phyloP scores from a whole-genome alignment of 2,329 filamentous ascomycete genomes.

The Tolypocladium tundrense region DNA sequence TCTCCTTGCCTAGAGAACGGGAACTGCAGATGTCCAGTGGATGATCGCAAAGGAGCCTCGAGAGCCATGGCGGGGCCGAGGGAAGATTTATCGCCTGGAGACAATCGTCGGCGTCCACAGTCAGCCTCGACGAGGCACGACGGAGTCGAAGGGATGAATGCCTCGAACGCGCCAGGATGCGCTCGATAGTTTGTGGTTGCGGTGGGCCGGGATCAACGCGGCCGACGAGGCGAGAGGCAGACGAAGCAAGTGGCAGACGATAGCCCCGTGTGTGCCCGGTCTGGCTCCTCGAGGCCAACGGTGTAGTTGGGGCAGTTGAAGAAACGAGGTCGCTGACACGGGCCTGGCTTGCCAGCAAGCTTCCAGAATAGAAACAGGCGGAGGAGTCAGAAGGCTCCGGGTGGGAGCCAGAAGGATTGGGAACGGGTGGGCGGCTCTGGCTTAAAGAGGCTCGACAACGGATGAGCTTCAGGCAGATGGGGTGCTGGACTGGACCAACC shows the following conservation, averaged over 20 bases:
- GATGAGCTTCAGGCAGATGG: slow-evolving; percentile 11
- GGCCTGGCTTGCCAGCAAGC: slow-evolving; percentile 12
- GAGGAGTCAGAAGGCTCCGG: slow-evolving; percentile 7
- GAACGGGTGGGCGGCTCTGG: slow-evolving; percentile 18
- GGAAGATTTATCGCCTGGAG: neutral
- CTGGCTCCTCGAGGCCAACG: neutral
- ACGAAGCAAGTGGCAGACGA: neutral
- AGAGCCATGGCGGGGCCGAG: slow-evolving; percentile 20
- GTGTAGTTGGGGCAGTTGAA: slow-evolving; percentile 5
- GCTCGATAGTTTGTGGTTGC: slow-evolving; percentile 1
- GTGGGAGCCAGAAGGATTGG: slow-evolving; percentile 7
- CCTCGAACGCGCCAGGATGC: slow-evolving; percentile 11
- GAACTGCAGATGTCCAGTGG: slow-evolving; percentile 38
- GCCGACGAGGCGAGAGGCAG: neutral
- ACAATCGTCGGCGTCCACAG: neutral
- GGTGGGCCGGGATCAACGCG: slow-evolving; percentile 1
- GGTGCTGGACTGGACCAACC: slow-evolving; percentile 4
- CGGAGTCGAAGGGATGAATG: slow-evolving; percentile 8
- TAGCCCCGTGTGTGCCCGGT: neutral
- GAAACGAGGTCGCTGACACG: slow-evolving; percentile 9
- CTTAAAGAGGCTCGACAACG: slow-evolving; percentile 19
- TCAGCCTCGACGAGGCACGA: neutral
- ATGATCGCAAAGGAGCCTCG: slow-evolving; percentile 49
- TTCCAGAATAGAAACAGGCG: slow-evolving; percentile 12
- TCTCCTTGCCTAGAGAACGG: slow-evolving; percentile 33